A percentile compares a stretch with the other conserved stretches of the same genome.
These are phyloP conservation scores for Heliamphora exappendiculata DNA, from an alignment of 148 eudicot species.

Conservation along the genomic window DNA sequence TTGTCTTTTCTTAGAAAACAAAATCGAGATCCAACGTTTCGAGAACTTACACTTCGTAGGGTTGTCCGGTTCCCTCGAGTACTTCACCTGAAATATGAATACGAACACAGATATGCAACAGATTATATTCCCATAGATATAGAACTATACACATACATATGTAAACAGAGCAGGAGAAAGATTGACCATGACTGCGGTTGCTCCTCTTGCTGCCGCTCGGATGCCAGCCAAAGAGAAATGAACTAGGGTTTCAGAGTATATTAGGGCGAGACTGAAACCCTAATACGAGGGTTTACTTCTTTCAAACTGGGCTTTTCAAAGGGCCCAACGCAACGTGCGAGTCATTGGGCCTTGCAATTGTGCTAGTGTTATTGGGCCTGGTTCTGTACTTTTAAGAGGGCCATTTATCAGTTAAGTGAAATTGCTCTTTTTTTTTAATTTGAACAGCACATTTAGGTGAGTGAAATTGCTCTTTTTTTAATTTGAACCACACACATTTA, in stretches of 20 bases:
- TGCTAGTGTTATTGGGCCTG: not conserved
- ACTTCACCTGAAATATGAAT: conserved; percentile 27
- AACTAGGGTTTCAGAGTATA: not conserved
- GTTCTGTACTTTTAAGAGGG: not conserved
- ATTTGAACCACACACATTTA: too few species aligned
- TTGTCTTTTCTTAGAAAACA: not conserved
- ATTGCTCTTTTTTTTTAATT: not conserved
- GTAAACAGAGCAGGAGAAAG: not conserved
- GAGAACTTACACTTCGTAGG: conserved; percentile 34
- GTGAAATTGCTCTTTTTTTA: too few species aligned
- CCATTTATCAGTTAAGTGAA: too few species aligned
- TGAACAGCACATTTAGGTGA: too few species aligned
- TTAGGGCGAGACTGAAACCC: not conserved
- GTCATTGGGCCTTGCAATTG: not conserved
- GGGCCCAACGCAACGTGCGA: not conserved
- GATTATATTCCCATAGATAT: not conserved
- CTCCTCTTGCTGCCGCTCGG: not conserved
- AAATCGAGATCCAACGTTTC: not conserved
- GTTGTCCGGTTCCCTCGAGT: conserved; percentile 41
- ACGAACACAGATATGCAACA: not conserved
- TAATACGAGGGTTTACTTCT: not conserved
- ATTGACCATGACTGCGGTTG: conserved; percentile 21
- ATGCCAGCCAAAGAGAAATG: not conserved
- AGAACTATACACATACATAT: not conserved
- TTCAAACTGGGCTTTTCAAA: not conserved